Conservation (phyloP, 148 eudicot species). For the Persicaria tinctoria region DNA sequence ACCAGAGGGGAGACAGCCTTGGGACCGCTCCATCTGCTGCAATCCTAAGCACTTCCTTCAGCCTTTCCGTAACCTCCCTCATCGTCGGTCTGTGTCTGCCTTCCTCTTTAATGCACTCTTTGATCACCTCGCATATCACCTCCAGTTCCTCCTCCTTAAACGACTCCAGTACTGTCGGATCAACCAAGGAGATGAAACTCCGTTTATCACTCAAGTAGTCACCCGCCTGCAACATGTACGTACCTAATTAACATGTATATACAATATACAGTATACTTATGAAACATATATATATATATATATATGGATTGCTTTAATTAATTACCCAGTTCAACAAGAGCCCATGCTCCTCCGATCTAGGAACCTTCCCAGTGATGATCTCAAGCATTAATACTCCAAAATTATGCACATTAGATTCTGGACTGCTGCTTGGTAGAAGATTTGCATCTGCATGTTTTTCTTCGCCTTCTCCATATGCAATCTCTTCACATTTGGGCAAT, state of each 20-base stretch:
- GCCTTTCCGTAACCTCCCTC: conserved; percentile 31
- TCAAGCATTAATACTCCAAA: conserved; percentile 82
- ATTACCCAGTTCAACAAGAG: conserved; percentile 52
- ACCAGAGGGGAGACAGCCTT: conserved; percentile 90
- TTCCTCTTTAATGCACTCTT: conserved; percentile 47
- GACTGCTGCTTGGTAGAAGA: conserved; percentile 32
- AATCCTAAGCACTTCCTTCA: conserved; percentile 43
- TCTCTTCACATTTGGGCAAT: conserved; percentile 29
- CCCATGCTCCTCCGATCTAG: conserved; percentile 55
- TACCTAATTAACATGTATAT: too few relatives aligned
- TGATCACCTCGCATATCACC: conserved; percentile 49
- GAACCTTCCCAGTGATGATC: conserved; percentile 65
- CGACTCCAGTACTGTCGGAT: conserved; percentile 44
- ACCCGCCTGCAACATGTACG: conserved; percentile 33
- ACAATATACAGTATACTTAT: too few relatives aligned
- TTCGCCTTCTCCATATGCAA: conserved; percentile 26
- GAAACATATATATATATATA: too few relatives aligned
- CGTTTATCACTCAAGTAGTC: conserved; percentile 37
- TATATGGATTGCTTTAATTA: conserved; percentile 16
- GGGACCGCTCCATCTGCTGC: conserved; percentile 73
- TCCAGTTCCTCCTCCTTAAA: conserved; percentile 64
- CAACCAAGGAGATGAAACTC: conserved; percentile 35
- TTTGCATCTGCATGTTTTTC: conserved; percentile 21
- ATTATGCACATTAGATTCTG: conserved; percentile 51
- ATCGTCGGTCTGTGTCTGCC: conserved; percentile 48